A percentile compares a stretch with the other conserved stretches of the same genome.
These are phyloP conservation scores for Amanita inopinata DNA, from an alignment of 768 basidiomycete species.

Conservation along the genomic window DNA sequence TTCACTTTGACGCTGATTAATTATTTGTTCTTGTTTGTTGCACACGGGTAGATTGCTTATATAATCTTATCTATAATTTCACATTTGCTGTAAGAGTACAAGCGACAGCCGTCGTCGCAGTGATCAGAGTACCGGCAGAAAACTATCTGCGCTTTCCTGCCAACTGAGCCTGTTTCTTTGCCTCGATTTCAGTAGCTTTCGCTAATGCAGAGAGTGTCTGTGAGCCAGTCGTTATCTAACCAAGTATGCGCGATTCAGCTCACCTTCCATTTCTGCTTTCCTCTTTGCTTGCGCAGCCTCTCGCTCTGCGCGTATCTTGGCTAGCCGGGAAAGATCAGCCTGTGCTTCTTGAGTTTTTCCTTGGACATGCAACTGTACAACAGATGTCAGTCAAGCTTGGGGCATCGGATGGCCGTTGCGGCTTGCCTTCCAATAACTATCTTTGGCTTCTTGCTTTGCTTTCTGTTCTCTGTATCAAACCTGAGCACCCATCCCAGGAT, in stretches of 20 bases:
- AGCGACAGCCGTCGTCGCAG: no score
- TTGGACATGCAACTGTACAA: constrained; percentile 48
- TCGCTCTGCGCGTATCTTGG: constrained; percentile 79
- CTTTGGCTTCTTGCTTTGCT: constrained; percentile 85
- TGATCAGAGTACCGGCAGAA: neutral
- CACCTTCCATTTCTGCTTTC: constrained; percentile 83
- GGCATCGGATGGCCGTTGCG: neutral
- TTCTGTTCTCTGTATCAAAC: constrained; percentile 65
- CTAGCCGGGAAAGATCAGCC: constrained; percentile 76
- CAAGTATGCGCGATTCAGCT: constrained; percentile 12
- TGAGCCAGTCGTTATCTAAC: neutral
- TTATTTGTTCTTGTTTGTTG: no score
- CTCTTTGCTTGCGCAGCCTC: constrained; percentile 83
- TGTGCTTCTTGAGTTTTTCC: constrained; percentile 92
- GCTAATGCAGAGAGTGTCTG: constrained; percentile 26
- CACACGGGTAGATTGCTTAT: no score
- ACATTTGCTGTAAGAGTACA: no score
- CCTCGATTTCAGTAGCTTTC: constrained; percentile 53
- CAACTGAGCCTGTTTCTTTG: constrained; percentile 43
- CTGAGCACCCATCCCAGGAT: constrained; percentile 5
- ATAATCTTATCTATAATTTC: no score
- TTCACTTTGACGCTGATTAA: no score
- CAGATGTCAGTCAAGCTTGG: constrained; percentile 3
- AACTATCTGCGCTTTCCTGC: constrained; percentile 18
- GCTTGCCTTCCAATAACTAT: constrained; percentile 76